Evolutionary conservation across 2,329 filamentous ascomycete species (phyloP).

Genomic region (Arthroderma uncinatum): DNA sequence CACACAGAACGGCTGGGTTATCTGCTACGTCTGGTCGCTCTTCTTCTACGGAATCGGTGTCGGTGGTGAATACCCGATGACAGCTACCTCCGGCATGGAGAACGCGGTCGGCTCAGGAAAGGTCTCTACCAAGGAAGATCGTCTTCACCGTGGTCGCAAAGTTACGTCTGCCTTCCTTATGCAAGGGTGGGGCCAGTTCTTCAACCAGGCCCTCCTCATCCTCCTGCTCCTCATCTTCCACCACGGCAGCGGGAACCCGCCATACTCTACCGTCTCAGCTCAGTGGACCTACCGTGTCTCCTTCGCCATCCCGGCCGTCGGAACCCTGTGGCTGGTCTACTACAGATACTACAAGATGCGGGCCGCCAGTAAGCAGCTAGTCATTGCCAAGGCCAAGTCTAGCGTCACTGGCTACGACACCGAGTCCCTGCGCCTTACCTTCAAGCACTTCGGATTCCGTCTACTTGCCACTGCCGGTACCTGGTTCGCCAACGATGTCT

Average conservation of each 20-base stretch:
- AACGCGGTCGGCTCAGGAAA: slow-evolving; percentile 76
- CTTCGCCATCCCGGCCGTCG: slow-evolving; percentile 80
- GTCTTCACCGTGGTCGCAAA: slow-evolving; percentile 88
- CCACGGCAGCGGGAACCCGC: slow-evolving; percentile 60
- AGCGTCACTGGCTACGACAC: slow-evolving; percentile 88
- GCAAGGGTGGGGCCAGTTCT: slow-evolving; percentile 95
- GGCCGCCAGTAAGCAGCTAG: slow-evolving; percentile 70
- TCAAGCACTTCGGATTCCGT: slow-evolving; percentile 74
- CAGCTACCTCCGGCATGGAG: slow-evolving; percentile 89
- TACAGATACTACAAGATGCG: slow-evolving; percentile 94
- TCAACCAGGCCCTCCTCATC: slow-evolving; percentile 86
- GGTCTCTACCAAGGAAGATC: slow-evolving; percentile 81
- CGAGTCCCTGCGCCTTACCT: slow-evolving; percentile 66
- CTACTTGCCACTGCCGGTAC: slow-evolving; percentile 73
- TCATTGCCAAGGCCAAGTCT: slow-evolving; percentile 69
- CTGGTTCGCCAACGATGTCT: slow-evolving; percentile 96
- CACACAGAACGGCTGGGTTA: slow-evolving; percentile 84
- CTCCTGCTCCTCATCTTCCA: slow-evolving; percentile 80
- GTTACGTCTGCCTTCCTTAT: slow-evolving; percentile 94
- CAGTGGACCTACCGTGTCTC: slow-evolving; percentile 90
- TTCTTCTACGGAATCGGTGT: slow-evolving; percentile 73
- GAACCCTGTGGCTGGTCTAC: slow-evolving; percentile 90
- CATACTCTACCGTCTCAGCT: slow-evolving; percentile 64
- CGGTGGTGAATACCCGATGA: slow-evolving; percentile 85
- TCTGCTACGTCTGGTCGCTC: slow-evolving; percentile 89